phyloP scores from a whole-genome alignment of 371 early-diverging fungal species.

The Quaeritorhiza haematococci region DNA sequence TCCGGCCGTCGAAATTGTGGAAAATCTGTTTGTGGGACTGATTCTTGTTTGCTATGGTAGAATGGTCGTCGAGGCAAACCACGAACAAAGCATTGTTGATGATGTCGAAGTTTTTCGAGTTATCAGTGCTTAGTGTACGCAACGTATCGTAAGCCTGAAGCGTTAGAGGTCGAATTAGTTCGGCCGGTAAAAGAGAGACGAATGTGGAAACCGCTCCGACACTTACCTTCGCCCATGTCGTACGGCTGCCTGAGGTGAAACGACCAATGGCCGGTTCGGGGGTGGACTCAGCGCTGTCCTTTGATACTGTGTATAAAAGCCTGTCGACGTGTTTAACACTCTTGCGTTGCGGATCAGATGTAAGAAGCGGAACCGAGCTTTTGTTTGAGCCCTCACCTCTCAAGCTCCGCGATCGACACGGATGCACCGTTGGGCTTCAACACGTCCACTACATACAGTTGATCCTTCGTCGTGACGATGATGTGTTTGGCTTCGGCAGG shows the following conservation, averaged over 20 bases:
- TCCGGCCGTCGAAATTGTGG: slow-evolving; percentile 69
- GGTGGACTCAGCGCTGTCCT: slow-evolving; percentile 23
- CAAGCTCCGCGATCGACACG: slow-evolving; percentile 63
- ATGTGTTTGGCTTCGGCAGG: slow-evolving; percentile 59
- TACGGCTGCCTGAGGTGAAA: slow-evolving; percentile 81
- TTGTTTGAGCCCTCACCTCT: slow-evolving; percentile 43
- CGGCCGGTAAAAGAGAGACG: neutral
- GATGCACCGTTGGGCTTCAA: slow-evolving; percentile 44
- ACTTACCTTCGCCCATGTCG: slow-evolving; percentile 65
- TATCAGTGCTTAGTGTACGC: slow-evolving; percentile 33
- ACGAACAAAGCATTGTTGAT: slow-evolving; percentile 81
- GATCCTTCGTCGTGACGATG: slow-evolving; percentile 67
- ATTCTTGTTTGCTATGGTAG: slow-evolving; percentile 41
- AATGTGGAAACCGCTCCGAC: neutral
- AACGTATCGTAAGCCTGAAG: slow-evolving; percentile 40
- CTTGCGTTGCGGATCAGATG: slow-evolving; percentile 4
- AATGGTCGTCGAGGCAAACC: slow-evolving; percentile 77
- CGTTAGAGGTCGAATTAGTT: slow-evolving; percentile 1
- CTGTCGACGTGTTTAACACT: slow-evolving; percentile 43
- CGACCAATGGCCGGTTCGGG: slow-evolving; percentile 61
- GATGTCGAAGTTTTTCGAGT: slow-evolving; percentile 56
- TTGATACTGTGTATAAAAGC: slow-evolving; percentile 30
- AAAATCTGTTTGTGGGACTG: slow-evolving; percentile 62
- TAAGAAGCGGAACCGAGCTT: neutral
- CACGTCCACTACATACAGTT: slow-evolving; percentile 68